phyloP scores from a whole-genome alignment of 2,329 filamentous ascomycete species.

The Aspergillus ibericus region DNA sequence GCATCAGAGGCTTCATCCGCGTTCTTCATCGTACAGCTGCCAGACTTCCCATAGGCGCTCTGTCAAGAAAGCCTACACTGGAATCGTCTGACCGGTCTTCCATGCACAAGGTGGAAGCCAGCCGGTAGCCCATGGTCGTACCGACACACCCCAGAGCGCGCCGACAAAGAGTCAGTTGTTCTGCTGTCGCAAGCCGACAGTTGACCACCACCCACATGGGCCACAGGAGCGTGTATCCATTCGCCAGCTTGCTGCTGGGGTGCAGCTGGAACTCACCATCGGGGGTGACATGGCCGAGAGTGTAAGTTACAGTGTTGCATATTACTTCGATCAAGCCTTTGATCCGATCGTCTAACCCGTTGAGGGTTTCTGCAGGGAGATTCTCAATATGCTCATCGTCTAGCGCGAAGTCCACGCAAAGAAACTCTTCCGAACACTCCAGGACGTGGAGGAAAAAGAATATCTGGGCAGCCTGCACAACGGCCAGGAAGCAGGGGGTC shows the following conservation, averaged over 20 bases:
- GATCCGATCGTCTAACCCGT: background rate
- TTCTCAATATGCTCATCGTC: background rate
- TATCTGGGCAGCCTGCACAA: background rate
- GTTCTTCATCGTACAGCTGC: background rate
- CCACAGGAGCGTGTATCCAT: background rate
- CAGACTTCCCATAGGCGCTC: background rate
- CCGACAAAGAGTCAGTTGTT: background rate
- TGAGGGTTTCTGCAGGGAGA: background rate
- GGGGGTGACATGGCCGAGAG: background rate
- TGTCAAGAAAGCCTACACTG: too few relatives aligned
- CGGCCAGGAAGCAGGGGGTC: background rate
- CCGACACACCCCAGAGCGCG: background rate
- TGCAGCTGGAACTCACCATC: background rate
- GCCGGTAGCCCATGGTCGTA: background rate
- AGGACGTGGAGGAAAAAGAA: background rate
- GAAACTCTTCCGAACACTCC: background rate
- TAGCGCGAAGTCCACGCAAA: background rate
- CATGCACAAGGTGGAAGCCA: background rate
- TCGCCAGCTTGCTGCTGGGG: background rate
- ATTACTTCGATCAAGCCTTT: background rate
- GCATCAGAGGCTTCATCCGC: background rate
- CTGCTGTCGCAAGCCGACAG: background rate
- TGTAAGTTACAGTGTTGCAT: background rate
- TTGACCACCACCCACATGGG: slow-evolving; percentile 1
- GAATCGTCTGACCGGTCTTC: background rate